Evolutionary conservation across 2,329 filamentous ascomycete genomes (phyloP).

Genomic region (Malbranchea zuffiana): DNA sequence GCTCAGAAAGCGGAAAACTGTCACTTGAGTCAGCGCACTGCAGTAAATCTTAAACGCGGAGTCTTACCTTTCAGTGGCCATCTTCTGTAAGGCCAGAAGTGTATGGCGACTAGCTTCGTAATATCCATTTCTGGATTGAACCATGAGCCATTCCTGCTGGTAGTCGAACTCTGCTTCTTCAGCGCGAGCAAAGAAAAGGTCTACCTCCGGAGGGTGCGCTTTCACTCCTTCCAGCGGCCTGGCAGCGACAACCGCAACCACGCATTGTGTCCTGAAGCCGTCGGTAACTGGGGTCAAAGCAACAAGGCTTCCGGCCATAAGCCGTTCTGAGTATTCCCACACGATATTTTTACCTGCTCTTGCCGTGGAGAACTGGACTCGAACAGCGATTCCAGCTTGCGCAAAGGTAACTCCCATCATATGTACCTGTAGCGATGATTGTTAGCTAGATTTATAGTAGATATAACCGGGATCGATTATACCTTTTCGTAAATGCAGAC

Average conservation of each 20-base stretch:
- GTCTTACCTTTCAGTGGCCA: slow-evolving; percentile 42
- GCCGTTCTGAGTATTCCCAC: slow-evolving; percentile 53
- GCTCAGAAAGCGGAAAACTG: slow-evolving; percentile 37
- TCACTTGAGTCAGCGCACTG: neutral
- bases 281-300: slow-evolving; percentile 46
- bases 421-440: slow-evolving; percentile 43
- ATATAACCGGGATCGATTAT: slow-evolving; percentile 7
- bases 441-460: neutral
- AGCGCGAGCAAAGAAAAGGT: slow-evolving; percentile 57
- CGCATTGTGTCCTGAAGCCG: slow-evolving; percentile 53
- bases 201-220: slow-evolving; percentile 58
- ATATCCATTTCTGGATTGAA: slow-evolving; percentile 63
- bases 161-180: slow-evolving; percentile 59
- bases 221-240: slow-evolving; percentile 53
- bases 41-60: neutral
- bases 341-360: slow-evolving; percentile 55
- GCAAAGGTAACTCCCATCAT: slow-evolving; percentile 56
- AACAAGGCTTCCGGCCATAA: slow-evolving; percentile 45
- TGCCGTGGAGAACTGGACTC: slow-evolving; percentile 59
- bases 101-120: slow-evolving; percentile 67
- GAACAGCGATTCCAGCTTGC: slow-evolving; percentile 51
- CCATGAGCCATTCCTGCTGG: slow-evolving; percentile 59
- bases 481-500: slow-evolving; percentile 62
- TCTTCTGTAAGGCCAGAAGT: slow-evolving; percentile 59
- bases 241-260: slow-evolving; percentile 62